Base-by-base conservation (phyloP, 225 moss, liverwort and hornwort genomes). In the Polytrichum formosum region DNA sequence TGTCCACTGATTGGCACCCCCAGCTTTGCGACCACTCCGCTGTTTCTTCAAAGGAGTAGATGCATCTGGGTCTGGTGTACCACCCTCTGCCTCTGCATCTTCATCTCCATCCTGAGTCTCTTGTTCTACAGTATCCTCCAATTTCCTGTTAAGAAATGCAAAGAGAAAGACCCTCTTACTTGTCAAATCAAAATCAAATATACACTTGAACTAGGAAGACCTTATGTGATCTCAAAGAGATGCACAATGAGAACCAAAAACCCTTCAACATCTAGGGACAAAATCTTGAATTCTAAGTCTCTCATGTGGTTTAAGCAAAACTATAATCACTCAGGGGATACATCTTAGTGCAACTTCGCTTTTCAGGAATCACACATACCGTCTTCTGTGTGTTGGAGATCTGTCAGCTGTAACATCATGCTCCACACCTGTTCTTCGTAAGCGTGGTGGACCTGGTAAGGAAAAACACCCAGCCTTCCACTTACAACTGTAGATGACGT, bases 11-110 rank as follows among this genome's bases (percentile, higher is more conserved):
- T 90, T 92, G 62, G 86, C 85, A 31, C 90, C 93, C 77, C 92
- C 96, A 75, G 84, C 88, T 82, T 83, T 94, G 61, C 96, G 82
- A 61, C 91, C 90, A 83, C 96, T 97, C 27, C 96, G 89, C 83
- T 91, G 96, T 74, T 92, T 97, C 80, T 88, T 97, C 79, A 87
- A 55, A 17, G 87, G 84, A 25, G 87, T 84, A 1, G 84, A 81
- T 53, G 77, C 81, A 67, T 81, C 81, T 72, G 76, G 81, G 28
- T 87, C 87, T 61, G 75, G 76, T 78, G 63, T 67, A 63, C 76
- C 74, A 77, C 55, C 71, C 29, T 84, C 84, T 53, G 81, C 69
- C 53, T 84, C 84, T 33, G 80, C 59, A 26, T 84, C 83, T 55
- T 69, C 76, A 26, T 79, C 79, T 29, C 9, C 53, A 21, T 64